phyloP scores from a whole-genome alignment of 2,329 filamentous ascomycete genomes.

The Chaetomium olivaceum region DNA sequence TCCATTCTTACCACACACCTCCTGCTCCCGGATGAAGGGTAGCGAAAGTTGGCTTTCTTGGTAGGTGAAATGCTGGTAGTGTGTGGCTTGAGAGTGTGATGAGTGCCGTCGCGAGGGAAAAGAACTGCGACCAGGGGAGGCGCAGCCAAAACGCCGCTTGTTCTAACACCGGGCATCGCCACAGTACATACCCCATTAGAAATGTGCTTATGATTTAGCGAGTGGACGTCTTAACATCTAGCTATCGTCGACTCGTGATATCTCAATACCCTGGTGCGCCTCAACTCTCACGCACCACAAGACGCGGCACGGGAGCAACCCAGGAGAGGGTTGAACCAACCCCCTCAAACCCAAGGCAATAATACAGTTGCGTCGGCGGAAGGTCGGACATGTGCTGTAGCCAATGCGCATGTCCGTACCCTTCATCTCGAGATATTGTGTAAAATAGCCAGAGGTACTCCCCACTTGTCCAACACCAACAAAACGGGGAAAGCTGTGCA shows the following conservation, averaged over 20 bases:
- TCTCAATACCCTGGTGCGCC: too few species aligned
- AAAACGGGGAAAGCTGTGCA: background rate
- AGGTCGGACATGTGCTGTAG: background rate
- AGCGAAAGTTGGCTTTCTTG: background rate
- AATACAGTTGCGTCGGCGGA: background rate
- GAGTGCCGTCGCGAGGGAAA: background rate
- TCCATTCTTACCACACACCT: slow-evolving; percentile 16
- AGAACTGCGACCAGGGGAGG: background rate
- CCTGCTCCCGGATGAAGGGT: background rate
- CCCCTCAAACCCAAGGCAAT: background rate
- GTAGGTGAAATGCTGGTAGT: background rate
- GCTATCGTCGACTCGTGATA: too few species aligned
- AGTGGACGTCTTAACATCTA: too few species aligned
- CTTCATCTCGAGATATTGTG: background rate
- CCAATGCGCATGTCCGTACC: background rate
- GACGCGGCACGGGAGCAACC: too few species aligned
- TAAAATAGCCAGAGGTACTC: background rate
- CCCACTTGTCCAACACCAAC: background rate
- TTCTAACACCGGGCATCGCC: background rate
- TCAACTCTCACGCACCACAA: too few species aligned
- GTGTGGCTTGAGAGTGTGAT: too few species aligned
- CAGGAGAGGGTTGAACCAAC: background rate
- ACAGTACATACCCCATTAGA: background rate
- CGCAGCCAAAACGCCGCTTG: background rate
- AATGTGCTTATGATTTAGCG: too few species aligned